Percentiles rank a stretch among this genome's conserved stretches.
Evolutionary conservation across 768 basidiomycete genomes (phyloP).

Genomic region (Russula ochroleuca): DNA sequence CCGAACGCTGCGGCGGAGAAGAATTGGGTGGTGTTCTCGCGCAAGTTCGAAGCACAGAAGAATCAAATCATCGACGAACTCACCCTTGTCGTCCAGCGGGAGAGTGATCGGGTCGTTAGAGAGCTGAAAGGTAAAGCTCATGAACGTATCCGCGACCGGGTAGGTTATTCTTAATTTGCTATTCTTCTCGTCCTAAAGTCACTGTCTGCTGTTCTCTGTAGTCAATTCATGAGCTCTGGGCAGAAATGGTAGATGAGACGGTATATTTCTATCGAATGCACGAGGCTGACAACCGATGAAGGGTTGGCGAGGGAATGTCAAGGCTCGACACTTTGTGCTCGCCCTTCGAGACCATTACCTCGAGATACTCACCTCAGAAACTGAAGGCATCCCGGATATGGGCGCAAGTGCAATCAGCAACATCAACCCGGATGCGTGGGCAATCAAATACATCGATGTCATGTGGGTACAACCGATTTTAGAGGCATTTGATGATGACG

Average conservation of each 20-base stretch:
- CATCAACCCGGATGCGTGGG: no score
- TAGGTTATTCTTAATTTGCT: background rate
- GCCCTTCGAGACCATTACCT: no score
- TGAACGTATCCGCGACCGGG: constrained; percentile 27
- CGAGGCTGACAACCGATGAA: background rate
- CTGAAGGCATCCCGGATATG: no score
- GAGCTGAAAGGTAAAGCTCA: constrained; percentile 30
- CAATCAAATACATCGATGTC: constrained; percentile 29
- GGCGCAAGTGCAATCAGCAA: no score
- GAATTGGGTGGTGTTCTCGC: constrained; percentile 26
- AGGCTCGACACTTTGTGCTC: no score
- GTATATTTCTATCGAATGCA: background rate
- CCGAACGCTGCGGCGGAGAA: constrained; percentile 26
- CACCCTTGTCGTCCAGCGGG: constrained; percentile 24
- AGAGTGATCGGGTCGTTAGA: constrained; percentile 22
- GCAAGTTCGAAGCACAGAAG: constrained; percentile 28
- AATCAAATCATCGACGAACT: constrained; percentile 18
- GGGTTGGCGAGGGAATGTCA: no score
- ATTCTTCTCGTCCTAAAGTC: background rate
- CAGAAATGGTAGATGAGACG: constrained; percentile 29
- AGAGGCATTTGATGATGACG: constrained; percentile 37
- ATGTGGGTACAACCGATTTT: constrained; percentile 29
- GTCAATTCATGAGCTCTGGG: constrained; percentile 25
- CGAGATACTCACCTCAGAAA: no score
- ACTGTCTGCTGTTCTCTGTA: background rate